A percentile compares a stretch with the other conserved stretches of the same genome.
Conservation (phyloP, 208 protist species). For the Leishmania braziliensis region DNA sequence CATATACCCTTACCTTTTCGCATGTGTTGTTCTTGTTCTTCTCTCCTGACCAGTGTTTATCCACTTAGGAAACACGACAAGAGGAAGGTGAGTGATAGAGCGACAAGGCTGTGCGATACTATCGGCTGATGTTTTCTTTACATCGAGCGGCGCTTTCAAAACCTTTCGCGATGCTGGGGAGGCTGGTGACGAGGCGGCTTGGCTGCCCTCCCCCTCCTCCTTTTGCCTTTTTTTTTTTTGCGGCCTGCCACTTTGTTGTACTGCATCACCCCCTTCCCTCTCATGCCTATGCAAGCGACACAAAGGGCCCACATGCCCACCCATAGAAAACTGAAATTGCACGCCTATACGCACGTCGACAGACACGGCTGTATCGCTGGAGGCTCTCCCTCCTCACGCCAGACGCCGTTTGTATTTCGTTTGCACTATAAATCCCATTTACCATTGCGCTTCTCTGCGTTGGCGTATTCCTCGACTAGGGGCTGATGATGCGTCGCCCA, state of each 20-base stretch:
- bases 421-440: neutral
- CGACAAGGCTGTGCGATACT: neutral
- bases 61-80: neutral
- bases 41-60: neutral
- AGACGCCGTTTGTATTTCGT: neutral
- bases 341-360: neutral
- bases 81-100: neutral
- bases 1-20: neutral
- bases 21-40: neutral
- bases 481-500: slow-evolving; percentile 12
- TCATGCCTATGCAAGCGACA: neutral
- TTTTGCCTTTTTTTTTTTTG: neutral
- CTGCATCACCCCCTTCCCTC: neutral
- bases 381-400: neutral
- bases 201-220: neutral
- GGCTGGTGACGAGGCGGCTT: neutral
- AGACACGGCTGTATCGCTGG: neutral
- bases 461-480: neutral
- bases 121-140: neutral
- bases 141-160: neutral
- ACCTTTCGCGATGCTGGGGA: neutral
- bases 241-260: neutral
- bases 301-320: neutral
- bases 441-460: neutral
- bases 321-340: neutral